Base-by-base conservation (phyloP, 1,139 yeast genomes). In the Yarrowia galli region DNA sequence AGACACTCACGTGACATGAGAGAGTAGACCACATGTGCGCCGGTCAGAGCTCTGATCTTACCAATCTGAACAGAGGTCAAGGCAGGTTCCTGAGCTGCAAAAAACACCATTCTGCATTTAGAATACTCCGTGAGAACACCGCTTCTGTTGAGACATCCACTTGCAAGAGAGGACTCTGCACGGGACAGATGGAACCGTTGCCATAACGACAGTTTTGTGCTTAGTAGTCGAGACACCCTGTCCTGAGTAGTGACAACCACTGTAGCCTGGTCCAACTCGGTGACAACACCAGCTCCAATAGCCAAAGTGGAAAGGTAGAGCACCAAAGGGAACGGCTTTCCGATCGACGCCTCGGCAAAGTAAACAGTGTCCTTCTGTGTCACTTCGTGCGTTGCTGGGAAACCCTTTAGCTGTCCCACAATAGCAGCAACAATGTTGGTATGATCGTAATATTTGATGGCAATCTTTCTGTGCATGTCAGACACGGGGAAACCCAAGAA, bases 381-480 rank as follows among this genome's bases (percentile, higher is more conserved):
- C 78, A 79, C 76, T 56, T 74, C 76, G 53, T 75, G 74, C 12
- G 75, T 72, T 12, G 68, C 63, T 1, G 80, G 80, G 22, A 79
- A 71, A 0, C 75, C 74, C 38, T 76, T 73, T 67, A 79, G 71
- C 68, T 79, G 81, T 8, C 79, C 73, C 1, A 80, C 80, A 16
- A 76, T 69, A 2, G 80, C 76, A 0, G 78, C 71, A 2, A 78
- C 79, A 38, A 79, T 69, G 51, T 74, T 74, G 40, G 69, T 69
- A 56, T 74, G 75, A 13, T 74, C 60, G 67, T 72, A 74, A 42
- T 65, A 40, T 5, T 70, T 69, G 18, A 69, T 36, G 48, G 69
- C 65, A 4, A 70, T 46, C 8, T 61, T 25, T 18, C 70, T 42
- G 28, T 43, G 15, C 65, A 60, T 12, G 23, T 64, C 68, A 1